Conservation (phyloP, 2,329 filamentous ascomycete species). For the Pseudocercospora cruenta region DNA sequence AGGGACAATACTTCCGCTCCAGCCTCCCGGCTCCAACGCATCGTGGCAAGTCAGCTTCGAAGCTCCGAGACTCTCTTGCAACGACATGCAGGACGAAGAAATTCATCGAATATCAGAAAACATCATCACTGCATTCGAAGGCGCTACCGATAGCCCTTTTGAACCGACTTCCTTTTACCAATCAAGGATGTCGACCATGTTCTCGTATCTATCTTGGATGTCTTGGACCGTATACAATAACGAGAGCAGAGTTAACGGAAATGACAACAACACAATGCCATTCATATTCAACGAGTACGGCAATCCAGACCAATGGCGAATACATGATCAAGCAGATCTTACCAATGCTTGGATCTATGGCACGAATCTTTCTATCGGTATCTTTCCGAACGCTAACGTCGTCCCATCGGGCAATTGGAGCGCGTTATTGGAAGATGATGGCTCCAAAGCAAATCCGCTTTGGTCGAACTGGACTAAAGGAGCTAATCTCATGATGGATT, state of each 20-base stretch:
- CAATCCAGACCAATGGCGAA: neutral
- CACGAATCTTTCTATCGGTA: neutral
- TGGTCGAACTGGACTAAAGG: no score
- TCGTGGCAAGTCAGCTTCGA: slow-evolving; percentile 14
- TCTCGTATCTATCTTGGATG: slow-evolving; percentile 21
- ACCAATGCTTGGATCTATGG: neutral
- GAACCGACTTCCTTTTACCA: neutral
- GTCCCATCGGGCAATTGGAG: neutral
- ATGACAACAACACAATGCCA: no score
- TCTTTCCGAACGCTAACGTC: neutral
- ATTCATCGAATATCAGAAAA: no score
- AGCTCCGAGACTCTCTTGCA: slow-evolving; percentile 14
- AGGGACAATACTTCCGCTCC: slow-evolving; percentile 16
- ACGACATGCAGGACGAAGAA: no score
- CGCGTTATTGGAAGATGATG: no score
- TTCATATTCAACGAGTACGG: neutral
- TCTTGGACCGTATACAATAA: no score
- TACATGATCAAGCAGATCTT: neutral
- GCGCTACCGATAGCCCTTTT: no score
- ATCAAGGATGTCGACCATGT: slow-evolving; percentile 10
- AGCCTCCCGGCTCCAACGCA: slow-evolving; percentile 14
- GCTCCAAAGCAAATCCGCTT: no score
- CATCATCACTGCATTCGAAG: no score
- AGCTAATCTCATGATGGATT: slow-evolving; percentile 11
- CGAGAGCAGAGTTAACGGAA: no score